Evolutionary conservation across 371 early-diverging fungal genomes (phyloP), one percentile per base, ranked within the genome.

Genomic region (Choanephora cucurbitarum): DNA sequence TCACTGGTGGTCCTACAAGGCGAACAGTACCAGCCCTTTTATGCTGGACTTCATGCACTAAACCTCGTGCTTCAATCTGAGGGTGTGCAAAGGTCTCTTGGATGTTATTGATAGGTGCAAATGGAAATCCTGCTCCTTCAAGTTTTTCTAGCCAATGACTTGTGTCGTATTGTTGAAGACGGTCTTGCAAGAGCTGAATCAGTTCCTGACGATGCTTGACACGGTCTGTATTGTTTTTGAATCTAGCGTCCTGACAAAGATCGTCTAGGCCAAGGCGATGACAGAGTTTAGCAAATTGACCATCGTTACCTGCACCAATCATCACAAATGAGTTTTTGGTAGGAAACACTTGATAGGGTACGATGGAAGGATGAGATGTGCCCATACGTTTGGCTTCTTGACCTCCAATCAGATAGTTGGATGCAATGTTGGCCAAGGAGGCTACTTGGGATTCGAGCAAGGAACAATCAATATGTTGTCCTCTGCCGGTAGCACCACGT

Each of bases 231-330:
- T 96, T 95, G 14, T 82, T 85, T 24, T 62, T 61, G 69, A 82
- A 94, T 24, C 71, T 53, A 0, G 69, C 58, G 44, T 91, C 80
- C 0, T 65, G 50, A 0, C 70, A 21, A 15, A 94, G 62, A 22
- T 85, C 71, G 1, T 72, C 76, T 5, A 84, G 64, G 0, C 66
- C 80, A 22, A 90, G 56, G 44, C 66, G 67, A 6, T 66, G 55
- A 58, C 85, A 85, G 1, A 93, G 73, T 14, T 85, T 84, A 14
- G 65, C 64, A 68, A 91, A 96, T 60, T 95, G 95, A 5, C 75
- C 67, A 58, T 96, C 91, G 66, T 93, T 95, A 2, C 95, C 96
- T 0, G 92, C 90, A 1, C 95, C 97, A 34, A 96, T 75, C 76
- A 94, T 88, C 32, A 96, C 84, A 69, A 83, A 79, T 0, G 88